These are phyloP conservation scores for Candida gigantensis DNA, from an alignment of 1,139 yeast species.

Conservation along the genomic window DNA sequence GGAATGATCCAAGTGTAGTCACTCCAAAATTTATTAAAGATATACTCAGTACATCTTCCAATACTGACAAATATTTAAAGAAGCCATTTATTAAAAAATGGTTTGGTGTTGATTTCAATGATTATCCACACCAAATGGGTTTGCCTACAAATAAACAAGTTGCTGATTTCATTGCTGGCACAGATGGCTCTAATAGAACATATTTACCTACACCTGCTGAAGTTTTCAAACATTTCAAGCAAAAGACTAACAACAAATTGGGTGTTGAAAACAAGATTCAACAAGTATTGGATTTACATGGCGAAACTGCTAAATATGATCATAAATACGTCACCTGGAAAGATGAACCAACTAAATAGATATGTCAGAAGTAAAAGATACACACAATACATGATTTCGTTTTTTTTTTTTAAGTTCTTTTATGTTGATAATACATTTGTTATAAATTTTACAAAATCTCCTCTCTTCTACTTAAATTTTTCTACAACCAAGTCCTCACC, in stretches of 20 bases:
- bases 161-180: slow-evolving; percentile 61
- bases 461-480: slow-evolving; percentile 42
- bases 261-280: slow-evolving; percentile 65
- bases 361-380: not conserved
- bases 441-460: too few relatives aligned
- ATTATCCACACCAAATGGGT: slow-evolving; percentile 78
- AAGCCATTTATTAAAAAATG: slow-evolving; percentile 45
- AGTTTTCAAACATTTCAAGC: slow-evolving; percentile 60
- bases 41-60: slow-evolving; percentile 24
- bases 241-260: slow-evolving; percentile 50
- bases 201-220: slow-evolving; percentile 70
- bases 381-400: too few relatives aligned
- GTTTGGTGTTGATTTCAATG: slow-evolving; percentile 53
- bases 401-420: not conserved
- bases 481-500: slow-evolving; percentile 61
- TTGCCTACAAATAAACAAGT: slow-evolving; percentile 70
- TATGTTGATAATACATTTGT: not conserved
- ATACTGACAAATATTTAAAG: slow-evolving; percentile 31
- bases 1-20: slow-evolving; percentile 38
- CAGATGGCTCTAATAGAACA: slow-evolving; percentile 60
- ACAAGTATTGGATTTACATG: slow-evolving; percentile 59
- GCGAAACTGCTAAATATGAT: slow-evolving; percentile 58
- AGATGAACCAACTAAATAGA: slow-evolving; percentile 13
- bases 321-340: slow-evolving; percentile 64
- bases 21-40: slow-evolving; percentile 23